These are phyloP conservation scores for Paracamarosporium sp. DNA, from an alignment of 2,329 filamentous ascomycete genomes.

Conservation along the genomic window DNA sequence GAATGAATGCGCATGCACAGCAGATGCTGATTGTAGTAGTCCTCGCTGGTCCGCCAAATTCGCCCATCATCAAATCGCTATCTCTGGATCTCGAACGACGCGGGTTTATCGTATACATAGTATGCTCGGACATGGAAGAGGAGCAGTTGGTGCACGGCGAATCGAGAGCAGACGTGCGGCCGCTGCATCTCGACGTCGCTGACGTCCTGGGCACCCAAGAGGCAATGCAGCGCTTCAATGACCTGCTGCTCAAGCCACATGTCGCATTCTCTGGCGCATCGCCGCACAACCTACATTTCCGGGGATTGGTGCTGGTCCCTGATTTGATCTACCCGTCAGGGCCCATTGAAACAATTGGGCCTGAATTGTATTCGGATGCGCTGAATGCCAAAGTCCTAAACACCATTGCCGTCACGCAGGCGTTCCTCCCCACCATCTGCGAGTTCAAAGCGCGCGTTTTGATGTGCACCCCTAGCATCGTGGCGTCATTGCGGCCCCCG, in stretches of 20 bases:
- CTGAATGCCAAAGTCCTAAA: slow-evolving; percentile 92
- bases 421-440: slow-evolving; percentile 70
- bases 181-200: slow-evolving; percentile 82
- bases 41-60: slow-evolving; percentile 83
- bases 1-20: neutral
- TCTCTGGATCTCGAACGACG: slow-evolving; percentile 86
- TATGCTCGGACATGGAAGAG: slow-evolving; percentile 84
- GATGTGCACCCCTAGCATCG: slow-evolving; percentile 80
- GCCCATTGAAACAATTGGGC: slow-evolving; percentile 83
- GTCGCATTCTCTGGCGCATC: slow-evolving; percentile 77
- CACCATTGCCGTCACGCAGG: slow-evolving; percentile 86
- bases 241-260: slow-evolving; percentile 76
- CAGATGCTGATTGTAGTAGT: slow-evolving; percentile 58
- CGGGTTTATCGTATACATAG: slow-evolving; percentile 92
- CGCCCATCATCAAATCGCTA: slow-evolving; percentile 83
- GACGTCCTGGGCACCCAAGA: slow-evolving; percentile 73
- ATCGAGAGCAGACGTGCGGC: slow-evolving; percentile 79
- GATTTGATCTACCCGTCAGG: slow-evolving; percentile 79
- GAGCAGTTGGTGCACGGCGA: slow-evolving; percentile 79
- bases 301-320: slow-evolving; percentile 83
- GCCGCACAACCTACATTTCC: slow-evolving; percentile 76
- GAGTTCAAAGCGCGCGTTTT: slow-evolving; percentile 70
- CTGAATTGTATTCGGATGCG: slow-evolving; percentile 84
- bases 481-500: slow-evolving; percentile 78
- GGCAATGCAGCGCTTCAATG: slow-evolving; percentile 74